These are phyloP conservation scores for Adansonia madagascariensis DNA, from an alignment of 441 rosid species.

Conservation along the genomic window DNA sequence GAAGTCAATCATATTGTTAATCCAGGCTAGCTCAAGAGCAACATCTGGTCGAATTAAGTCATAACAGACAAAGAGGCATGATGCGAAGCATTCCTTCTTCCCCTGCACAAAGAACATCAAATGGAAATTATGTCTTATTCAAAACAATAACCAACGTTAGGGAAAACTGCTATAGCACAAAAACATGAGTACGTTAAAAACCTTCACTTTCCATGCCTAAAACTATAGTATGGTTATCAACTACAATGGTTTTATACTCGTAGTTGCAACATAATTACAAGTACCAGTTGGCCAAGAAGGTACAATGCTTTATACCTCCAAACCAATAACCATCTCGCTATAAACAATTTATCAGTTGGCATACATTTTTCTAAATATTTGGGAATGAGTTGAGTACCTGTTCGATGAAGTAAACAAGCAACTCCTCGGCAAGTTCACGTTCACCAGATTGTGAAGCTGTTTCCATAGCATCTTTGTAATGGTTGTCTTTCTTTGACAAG, in stretches of 20 bases:
- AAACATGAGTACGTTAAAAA: background rate
- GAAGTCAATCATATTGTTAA: slow-evolving; percentile 89
- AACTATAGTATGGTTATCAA: background rate
- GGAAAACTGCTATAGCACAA: background rate
- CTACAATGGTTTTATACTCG: background rate
- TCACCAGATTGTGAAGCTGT: slow-evolving; percentile 99
- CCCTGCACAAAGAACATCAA: slow-evolving; percentile 54
- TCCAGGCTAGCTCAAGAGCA: slow-evolving; percentile 95
- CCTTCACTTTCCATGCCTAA: background rate
- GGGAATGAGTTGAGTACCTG: slow-evolving; percentile 51
- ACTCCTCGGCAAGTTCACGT: slow-evolving; percentile 97
- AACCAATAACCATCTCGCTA: background rate
- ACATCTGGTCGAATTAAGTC: slow-evolving; percentile 88
- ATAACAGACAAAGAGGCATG: slow-evolving; percentile 95
- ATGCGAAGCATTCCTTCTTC: slow-evolving; percentile 95
- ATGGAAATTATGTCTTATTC: slow-evolving; percentile 9
- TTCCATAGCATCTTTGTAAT: slow-evolving; percentile 98
- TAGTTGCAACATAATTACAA: background rate
- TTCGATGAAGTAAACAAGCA: slow-evolving; percentile 95
- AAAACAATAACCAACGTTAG: slow-evolving; percentile 10
- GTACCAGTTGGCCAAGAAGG: background rate
- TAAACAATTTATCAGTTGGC: background rate
- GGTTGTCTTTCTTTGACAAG: slow-evolving; percentile 93
- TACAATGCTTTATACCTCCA: background rate
- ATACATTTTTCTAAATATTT: background rate